Evolutionary conservation across 495 filamentous ascomycete genomes (phyloP).

Genomic region (Trichoderma orchidacearum): DNA sequence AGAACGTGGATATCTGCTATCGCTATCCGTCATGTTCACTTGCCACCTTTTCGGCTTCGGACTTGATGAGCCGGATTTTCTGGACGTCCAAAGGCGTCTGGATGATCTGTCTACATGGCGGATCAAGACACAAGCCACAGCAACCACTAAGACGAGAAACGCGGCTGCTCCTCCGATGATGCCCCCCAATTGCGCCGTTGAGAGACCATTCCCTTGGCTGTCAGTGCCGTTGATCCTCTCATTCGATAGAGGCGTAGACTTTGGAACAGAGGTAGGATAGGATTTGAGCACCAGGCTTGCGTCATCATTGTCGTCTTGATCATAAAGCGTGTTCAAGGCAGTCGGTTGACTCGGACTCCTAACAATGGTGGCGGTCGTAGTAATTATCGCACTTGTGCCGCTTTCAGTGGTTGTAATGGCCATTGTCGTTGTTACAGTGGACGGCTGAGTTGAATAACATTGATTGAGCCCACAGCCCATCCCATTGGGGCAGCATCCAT

Average conservation of each 20-base stretch:
- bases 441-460: slow-evolving; percentile 22
- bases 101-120: slow-evolving; percentile 20
- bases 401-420: slow-evolving; percentile 18
- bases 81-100: slow-evolving; percentile 16
- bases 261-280: slow-evolving; percentile 23
- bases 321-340: slow-evolving; percentile 2
- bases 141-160: slow-evolving; percentile 20
- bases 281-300: slow-evolving; percentile 16
- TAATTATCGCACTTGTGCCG: slow-evolving; percentile 14
- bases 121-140: slow-evolving; percentile 22
- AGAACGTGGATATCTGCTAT: background rate
- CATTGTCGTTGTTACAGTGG: slow-evolving; percentile 17
- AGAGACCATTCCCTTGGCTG: slow-evolving; percentile 13
- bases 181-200: slow-evolving; percentile 20
- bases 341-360: slow-evolving; percentile 13
- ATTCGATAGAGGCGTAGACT: slow-evolving; percentile 15
- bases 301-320: background rate
- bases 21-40: background rate
- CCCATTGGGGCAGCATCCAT: slow-evolving; percentile 25
- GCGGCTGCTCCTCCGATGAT: slow-evolving; percentile 30
- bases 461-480: slow-evolving; percentile 21
- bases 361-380: slow-evolving; percentile 12
- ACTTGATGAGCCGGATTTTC: background rate
- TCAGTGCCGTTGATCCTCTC: background rate
- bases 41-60: background rate